Conservation (phyloP, 2,329 filamentous ascomycete genomes). For the Graphiopsis chlorocephala region DNA sequence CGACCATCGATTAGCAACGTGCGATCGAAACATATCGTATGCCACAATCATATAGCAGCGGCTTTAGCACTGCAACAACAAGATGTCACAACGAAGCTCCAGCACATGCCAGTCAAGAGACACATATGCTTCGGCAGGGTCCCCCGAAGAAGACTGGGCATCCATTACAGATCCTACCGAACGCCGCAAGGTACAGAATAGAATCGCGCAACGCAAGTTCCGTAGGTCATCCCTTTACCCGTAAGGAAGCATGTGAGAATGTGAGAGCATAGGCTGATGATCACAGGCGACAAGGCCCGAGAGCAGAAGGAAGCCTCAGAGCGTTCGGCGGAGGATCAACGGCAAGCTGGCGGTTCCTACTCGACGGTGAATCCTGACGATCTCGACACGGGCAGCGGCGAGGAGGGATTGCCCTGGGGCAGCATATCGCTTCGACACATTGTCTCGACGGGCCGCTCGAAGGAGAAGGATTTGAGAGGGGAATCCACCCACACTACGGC, state of each 20-base stretch:
- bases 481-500: slow-evolving; percentile 39
- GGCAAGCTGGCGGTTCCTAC: slow-evolving; percentile 64
- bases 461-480: slow-evolving; percentile 44
- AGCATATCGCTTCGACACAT: slow-evolving; percentile 60
- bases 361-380: slow-evolving; percentile 58
- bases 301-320: slow-evolving; percentile 65
- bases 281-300: slow-evolving; percentile 65
- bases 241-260: neutral
- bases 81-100: slow-evolving; percentile 5
- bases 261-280: neutral
- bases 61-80: neutral
- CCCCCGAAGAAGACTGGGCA: slow-evolving; percentile 62
- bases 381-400: slow-evolving; percentile 49
- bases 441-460: slow-evolving; percentile 44
- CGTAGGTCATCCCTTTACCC: slow-evolving; percentile 52
- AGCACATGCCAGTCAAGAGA: slow-evolving; percentile 1
- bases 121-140: slow-evolving; percentile 3
- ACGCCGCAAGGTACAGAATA: slow-evolving; percentile 71
- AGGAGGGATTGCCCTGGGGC: slow-evolving; percentile 71
- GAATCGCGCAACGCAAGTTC: slow-evolving; percentile 72
- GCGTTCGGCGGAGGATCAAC: slow-evolving; percentile 61
- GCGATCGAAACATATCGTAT: neutral
- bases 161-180: slow-evolving; percentile 68
- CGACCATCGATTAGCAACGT: neutral
- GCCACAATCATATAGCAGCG: neutral